phyloP scores from a whole-genome alignment of 78 protist species.

The Trichosphaerium sp. region DNA sequence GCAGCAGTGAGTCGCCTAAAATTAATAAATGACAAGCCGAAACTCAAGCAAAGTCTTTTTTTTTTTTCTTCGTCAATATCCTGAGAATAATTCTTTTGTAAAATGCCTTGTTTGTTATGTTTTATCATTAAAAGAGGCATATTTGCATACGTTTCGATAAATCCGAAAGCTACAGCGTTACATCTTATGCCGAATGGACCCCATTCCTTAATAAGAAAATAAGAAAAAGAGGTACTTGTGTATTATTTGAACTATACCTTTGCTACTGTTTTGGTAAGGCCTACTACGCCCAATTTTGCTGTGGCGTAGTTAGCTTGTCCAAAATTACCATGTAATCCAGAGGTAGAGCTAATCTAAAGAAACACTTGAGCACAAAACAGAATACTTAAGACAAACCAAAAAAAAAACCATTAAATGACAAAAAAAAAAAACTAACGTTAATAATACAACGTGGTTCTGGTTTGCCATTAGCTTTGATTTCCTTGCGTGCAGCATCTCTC shows the following conservation, averaged over 20 bases:
- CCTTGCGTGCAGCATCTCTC: conserved; percentile 15
- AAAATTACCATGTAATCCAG: conserved; percentile 27
- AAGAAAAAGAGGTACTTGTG: no score
- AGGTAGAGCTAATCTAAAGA: conserved; percentile 1
- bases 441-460: neutral
- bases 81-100: neutral
- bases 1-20: neutral
- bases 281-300: conserved; percentile 29
- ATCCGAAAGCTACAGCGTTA: conserved; percentile 23
- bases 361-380: neutral
- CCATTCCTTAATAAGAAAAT: no score
- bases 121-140: neutral
- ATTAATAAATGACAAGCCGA: neutral
- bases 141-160: neutral
- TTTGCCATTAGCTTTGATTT: neutral
- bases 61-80: no score
- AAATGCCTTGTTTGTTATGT: neutral
- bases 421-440: neutral
- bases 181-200: conserved; percentile 20
- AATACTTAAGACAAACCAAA: neutral
- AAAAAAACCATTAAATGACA: neutral
- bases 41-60: neutral
- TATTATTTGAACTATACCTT: no score
- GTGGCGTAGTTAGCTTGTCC: conserved; percentile 29
- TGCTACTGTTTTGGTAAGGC: conserved; percentile 29